Percentiles rank a stretch among this genome's conserved stretches.
Evolutionary conservation across 805 yeast genomes (phyloP).

Genomic region (Nakazawaea ernobii): DNA sequence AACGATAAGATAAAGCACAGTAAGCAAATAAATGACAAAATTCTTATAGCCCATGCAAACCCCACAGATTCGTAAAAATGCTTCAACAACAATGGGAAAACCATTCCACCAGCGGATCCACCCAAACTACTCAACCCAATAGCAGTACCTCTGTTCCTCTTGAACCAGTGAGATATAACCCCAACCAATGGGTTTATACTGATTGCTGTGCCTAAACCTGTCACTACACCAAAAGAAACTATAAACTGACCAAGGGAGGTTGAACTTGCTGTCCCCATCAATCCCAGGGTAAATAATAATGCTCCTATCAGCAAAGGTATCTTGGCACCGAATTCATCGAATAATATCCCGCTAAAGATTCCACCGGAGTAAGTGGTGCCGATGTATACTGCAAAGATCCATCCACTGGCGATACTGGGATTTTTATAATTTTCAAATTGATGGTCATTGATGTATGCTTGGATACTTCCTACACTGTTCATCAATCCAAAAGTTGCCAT

Average conservation of each 20-base stretch:
- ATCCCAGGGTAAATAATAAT: constrained; percentile 36
- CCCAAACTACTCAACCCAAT: constrained; percentile 35
- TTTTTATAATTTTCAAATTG: constrained; percentile 42
- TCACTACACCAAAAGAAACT: constrained; percentile 31
- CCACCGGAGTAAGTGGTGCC: constrained; percentile 43
- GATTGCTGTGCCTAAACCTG: constrained; percentile 37
- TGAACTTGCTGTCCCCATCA: constrained; percentile 45
- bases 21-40: constrained; percentile 31
- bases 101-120: constrained; percentile 61
- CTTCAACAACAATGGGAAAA: constrained; percentile 51
- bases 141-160: constrained; percentile 33
- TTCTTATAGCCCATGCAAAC: constrained; percentile 54
- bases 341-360: constrained; percentile 50
- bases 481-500: too few species aligned
- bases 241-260: constrained; percentile 32
- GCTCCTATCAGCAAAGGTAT: constrained; percentile 36
- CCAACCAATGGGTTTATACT: constrained; percentile 40
- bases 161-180: constrained; percentile 41
- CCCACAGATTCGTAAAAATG: constrained; percentile 43
- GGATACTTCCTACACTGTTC: constrained; percentile 43
- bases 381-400: constrained; percentile 59
- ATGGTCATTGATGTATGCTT: constrained; percentile 51
- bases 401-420: constrained; percentile 38
- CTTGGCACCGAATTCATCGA: constrained; percentile 48
- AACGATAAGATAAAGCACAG: constrained; percentile 22